A percentile compares a stretch with the other conserved stretches of the same genome.
Evolutionary conservation across 1,284 basidiomycete species (phyloP).

Genomic region (Laetiporus sulphureus): DNA sequence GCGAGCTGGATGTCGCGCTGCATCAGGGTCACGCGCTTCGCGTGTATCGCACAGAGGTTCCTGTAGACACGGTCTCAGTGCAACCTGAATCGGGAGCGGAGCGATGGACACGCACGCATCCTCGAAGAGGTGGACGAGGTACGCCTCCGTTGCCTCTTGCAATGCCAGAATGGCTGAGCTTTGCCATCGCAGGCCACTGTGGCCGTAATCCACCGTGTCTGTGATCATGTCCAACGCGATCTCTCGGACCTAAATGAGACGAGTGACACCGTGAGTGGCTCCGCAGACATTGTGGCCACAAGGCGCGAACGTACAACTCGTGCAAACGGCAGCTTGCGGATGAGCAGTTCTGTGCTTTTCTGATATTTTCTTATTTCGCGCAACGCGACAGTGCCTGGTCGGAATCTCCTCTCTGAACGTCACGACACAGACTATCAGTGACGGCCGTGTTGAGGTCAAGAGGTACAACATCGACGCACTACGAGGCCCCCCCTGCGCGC

Average conservation of each 20-base stretch:
- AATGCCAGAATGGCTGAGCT: slow-evolving; percentile 84
- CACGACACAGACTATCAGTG: not conserved
- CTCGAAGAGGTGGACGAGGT: slow-evolving; percentile 90
- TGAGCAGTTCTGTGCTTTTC: slow-evolving; percentile 83
- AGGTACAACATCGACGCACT: slow-evolving; percentile 12
- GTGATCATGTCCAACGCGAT: slow-evolving; percentile 85
- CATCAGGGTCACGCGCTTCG: slow-evolving; percentile 98
- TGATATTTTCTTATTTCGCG: slow-evolving; percentile 93
- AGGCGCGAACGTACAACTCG: slow-evolving; percentile 62
- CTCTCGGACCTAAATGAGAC: slow-evolving; percentile 71
- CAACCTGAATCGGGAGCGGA: not conserved
- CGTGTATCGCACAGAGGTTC: slow-evolving; percentile 95
- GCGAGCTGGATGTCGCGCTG: slow-evolving; percentile 96
- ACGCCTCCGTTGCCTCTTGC: slow-evolving; percentile 94
- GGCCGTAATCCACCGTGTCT: slow-evolving; percentile 54
- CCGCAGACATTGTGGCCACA: too few relatives aligned
- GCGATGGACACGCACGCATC: slow-evolving; percentile 79
- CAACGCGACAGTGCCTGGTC: slow-evolving; percentile 85
- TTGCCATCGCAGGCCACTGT: slow-evolving; percentile 80
- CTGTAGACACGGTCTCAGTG: slow-evolving; percentile 30
- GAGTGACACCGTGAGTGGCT: too few relatives aligned
- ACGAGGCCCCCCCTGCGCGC: slow-evolving; percentile 10
- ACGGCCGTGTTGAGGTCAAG: not conserved
- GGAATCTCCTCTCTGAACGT: slow-evolving; percentile 50
- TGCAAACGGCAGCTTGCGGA: slow-evolving; percentile 87